phyloP scores from a whole-genome alignment of 345 rosid genomes.

The Psidium guajava region DNA sequence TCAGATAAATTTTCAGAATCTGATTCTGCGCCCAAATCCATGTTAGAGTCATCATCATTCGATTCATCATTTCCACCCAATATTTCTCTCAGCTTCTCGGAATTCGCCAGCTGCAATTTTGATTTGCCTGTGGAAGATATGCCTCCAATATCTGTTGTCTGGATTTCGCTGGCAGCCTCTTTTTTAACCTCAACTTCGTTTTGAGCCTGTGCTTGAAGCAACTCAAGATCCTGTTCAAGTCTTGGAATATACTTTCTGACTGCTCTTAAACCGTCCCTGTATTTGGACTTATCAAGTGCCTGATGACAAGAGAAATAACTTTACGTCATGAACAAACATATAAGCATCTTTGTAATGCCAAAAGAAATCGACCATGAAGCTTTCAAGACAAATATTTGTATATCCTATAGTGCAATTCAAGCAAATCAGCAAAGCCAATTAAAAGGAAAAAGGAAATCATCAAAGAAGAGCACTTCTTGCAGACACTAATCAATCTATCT shows the following conservation, averaged over 20 bases:
- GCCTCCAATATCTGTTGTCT: background rate
- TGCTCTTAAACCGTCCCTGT: slow-evolving; percentile 74
- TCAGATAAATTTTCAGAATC: slow-evolving; percentile 80
- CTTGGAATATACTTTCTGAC: slow-evolving; percentile 68
- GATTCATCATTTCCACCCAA: slow-evolving; percentile 25
- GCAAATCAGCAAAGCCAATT: background rate
- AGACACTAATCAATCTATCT: background rate
- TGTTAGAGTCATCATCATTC: slow-evolving; percentile 27
- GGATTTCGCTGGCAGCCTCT: slow-evolving; percentile 9
- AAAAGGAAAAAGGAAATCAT: background rate
- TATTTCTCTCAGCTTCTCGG: slow-evolving; percentile 41
- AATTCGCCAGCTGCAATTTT: slow-evolving; percentile 9
- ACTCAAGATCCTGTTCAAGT: slow-evolving; percentile 75
- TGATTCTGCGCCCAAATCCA: slow-evolving; percentile 29
- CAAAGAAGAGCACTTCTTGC: background rate
- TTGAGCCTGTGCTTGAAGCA: slow-evolving; percentile 47
- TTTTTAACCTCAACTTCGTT: slow-evolving; percentile 12
- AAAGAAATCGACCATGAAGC: background rate
- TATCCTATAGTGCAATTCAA: background rate
- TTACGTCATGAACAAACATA: background rate
- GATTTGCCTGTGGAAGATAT: slow-evolving; percentile 5
- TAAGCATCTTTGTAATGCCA: background rate
- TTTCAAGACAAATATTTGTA: background rate
- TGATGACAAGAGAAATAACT: slow-evolving; percentile 7
- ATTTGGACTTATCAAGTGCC: slow-evolving; percentile 88